Percentiles rank a stretch among this genome's conserved stretches.
Conservation (phyloP, 2,329 filamentous ascomycete genomes). For the Fusarium siculi region DNA sequence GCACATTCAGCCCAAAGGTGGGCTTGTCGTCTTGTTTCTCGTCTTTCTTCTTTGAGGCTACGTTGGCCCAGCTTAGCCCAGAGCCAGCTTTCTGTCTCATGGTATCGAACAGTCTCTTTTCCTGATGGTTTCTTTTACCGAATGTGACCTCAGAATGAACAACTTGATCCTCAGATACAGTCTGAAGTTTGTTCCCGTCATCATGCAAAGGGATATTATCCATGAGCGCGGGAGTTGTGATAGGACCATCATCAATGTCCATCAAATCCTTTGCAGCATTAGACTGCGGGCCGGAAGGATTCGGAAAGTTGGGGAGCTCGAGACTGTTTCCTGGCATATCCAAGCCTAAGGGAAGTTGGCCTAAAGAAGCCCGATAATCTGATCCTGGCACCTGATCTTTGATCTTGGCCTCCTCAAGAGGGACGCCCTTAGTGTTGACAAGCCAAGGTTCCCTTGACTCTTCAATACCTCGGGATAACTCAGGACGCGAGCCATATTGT, state of each 20-base stretch:
- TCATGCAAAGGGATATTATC: neutral
- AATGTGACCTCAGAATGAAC: slow-evolving; percentile 19
- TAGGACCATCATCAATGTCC: slow-evolving; percentile 18
- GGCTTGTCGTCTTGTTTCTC: neutral
- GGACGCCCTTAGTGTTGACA: neutral
- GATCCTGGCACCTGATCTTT: neutral
- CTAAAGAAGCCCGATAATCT: neutral
- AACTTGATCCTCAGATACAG: neutral
- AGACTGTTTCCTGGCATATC: neutral
- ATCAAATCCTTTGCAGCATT: slow-evolving; percentile 20
- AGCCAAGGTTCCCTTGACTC: neutral
- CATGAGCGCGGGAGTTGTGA: slow-evolving; percentile 27
- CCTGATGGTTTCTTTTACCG: slow-evolving; percentile 2
- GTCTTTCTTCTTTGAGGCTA: slow-evolving; percentile 11
- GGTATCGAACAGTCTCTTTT: slow-evolving; percentile 27
- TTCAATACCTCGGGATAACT: neutral
- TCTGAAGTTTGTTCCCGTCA: neutral
- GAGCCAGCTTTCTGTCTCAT: slow-evolving; percentile 38
- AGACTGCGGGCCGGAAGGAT: neutral
- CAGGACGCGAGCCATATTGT: neutral
- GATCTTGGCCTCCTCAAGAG: neutral
- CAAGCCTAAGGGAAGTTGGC: slow-evolving; percentile 9
- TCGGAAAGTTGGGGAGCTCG: neutral
- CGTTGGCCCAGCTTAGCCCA: slow-evolving; percentile 11
- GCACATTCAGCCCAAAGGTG: slow-evolving; percentile 20